These are phyloP conservation scores for Aspergillus sp. DNA, from an alignment of 2,329 filamentous ascomycete genomes.

Conservation along the genomic window DNA sequence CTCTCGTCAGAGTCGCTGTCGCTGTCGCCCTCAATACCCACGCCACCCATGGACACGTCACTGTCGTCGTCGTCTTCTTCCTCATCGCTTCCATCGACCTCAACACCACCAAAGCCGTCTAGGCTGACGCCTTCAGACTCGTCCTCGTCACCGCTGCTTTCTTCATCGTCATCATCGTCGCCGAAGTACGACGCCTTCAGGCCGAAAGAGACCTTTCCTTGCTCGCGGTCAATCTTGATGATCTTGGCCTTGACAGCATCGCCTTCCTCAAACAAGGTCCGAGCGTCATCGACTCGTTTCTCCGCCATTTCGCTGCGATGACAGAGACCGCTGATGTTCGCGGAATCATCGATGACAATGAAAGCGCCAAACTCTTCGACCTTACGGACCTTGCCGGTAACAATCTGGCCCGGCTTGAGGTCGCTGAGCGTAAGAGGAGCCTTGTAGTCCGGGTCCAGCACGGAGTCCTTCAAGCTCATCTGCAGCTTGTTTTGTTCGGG, in stretches of 20 bases:
- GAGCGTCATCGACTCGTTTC: constrained; percentile 75
- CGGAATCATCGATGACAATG: constrained; percentile 81
- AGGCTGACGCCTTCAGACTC: constrained; percentile 33
- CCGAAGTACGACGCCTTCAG: constrained; percentile 90
- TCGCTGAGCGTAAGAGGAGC: constrained; percentile 73
- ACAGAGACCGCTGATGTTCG: constrained; percentile 88
- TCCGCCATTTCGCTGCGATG: constrained; percentile 92
- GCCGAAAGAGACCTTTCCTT: constrained; percentile 81
- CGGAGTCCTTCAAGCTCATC: constrained; percentile 82
- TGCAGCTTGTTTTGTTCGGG: constrained; percentile 68
- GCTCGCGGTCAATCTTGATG: constrained; percentile 70
- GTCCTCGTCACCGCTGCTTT: constrained; percentile 47
- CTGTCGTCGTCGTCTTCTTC: constrained; percentile 33
- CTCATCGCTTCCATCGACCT: constrained; percentile 35
- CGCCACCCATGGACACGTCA: constrained; percentile 39
- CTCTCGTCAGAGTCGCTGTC: constrained; percentile 48
- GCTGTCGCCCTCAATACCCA: constrained; percentile 43
- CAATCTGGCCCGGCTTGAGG: constrained; percentile 72
- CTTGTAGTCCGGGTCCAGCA: constrained; percentile 75
- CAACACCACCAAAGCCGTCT: constrained; percentile 30
- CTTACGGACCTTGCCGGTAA: constrained; percentile 89
- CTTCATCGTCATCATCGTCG: constrained; percentile 48
- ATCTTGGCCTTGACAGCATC: constrained; percentile 93
- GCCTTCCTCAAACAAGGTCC: constrained; percentile 83
- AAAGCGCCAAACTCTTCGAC: constrained; percentile 96